These are phyloP conservation scores for Gentiana straminea DNA, from an alignment of 257 asterid species.

Conservation along the genomic window DNA sequence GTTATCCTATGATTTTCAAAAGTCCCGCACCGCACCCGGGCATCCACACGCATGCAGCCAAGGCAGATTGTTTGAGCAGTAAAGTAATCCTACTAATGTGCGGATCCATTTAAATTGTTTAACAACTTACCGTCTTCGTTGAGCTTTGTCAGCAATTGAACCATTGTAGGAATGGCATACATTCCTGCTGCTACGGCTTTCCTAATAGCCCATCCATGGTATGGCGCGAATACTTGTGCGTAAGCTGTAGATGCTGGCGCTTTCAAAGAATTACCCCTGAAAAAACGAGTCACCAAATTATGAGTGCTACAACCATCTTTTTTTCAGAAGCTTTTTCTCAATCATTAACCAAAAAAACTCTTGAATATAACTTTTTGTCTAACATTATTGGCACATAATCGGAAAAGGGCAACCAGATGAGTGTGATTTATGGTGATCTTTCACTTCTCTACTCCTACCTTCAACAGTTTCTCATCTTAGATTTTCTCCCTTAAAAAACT, in stretches of 20 bases:
- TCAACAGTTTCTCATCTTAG: too few relatives aligned
- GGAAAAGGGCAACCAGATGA: too few relatives aligned
- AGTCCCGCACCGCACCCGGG: too few relatives aligned
- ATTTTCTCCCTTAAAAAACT: too few relatives aligned
- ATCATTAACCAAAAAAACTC: too few relatives aligned
- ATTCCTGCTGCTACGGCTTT: constrained; percentile 86
- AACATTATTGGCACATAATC: too few relatives aligned
- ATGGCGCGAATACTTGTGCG: constrained; percentile 79
- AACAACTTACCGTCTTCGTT: constrained; percentile 75
- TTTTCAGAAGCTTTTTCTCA: too few relatives aligned
- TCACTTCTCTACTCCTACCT: too few relatives aligned
- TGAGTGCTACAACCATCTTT: background rate
- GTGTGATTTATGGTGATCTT: too few relatives aligned
- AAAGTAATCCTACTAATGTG: background rate
- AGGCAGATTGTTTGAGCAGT: background rate
- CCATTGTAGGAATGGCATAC: constrained; percentile 87
- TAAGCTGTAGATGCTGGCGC: constrained; percentile 88
- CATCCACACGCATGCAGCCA: background rate
- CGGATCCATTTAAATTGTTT: background rate
- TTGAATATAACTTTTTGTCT: too few relatives aligned
- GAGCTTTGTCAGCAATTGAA: constrained; percentile 68
- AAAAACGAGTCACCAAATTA: constrained; percentile 9
- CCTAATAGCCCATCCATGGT: constrained; percentile 90
- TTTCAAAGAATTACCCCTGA: constrained; percentile 63
- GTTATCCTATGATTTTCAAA: too few relatives aligned